Evolutionary conservation across 129 eudicot genomes (phyloP), one percentile per base, ranked within the genome.

Genomic region (Saposhnikovia divaricata): DNA sequence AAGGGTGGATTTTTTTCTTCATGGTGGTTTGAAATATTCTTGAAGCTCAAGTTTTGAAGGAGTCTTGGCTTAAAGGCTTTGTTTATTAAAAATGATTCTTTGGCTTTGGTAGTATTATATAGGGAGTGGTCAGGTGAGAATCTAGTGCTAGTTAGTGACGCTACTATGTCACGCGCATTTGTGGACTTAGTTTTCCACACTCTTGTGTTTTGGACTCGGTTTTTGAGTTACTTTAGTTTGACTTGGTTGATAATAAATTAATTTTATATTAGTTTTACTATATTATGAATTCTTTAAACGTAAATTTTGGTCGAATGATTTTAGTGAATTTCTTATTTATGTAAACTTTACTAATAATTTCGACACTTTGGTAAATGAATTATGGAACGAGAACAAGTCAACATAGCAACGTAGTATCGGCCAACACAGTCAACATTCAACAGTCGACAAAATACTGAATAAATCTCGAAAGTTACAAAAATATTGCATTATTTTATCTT

Each of bases 1-100:
- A 72, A 16, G 93, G 91, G 76, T 87, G 91, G 73, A 87, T 88
- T 48, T 85, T 83, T 81, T 87, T 89, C 81, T 89, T 89, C 93
- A 87, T 89, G 34, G 73, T 68, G 70, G 69, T 68, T 68, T 68
- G 72, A 66, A 66, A 66, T 25, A 66, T 28, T 66, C 40, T 28
- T 50, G 8, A 42, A n/a, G n/a, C 48, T 57, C 6, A 4, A 71
- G 27, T 38, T 39, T 71, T 18, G 53, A 61, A 78, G 71, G 25
- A 50, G 80, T 59, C 39, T 5, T 19, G 80, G 69, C 31, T 10
- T 5, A 55, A 25, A 61, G 31, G 11, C 19, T 59, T 61, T 8
- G 69, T 61, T 61, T n/a, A 61, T n/a, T n/a, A 4, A 28, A 27
- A 10, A 61, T 9, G 69, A 61, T 61, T 61, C 69, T 61, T 61